phyloP scores from a whole-genome alignment of 768 basidiomycete species.

The Lactarius tabidus region DNA sequence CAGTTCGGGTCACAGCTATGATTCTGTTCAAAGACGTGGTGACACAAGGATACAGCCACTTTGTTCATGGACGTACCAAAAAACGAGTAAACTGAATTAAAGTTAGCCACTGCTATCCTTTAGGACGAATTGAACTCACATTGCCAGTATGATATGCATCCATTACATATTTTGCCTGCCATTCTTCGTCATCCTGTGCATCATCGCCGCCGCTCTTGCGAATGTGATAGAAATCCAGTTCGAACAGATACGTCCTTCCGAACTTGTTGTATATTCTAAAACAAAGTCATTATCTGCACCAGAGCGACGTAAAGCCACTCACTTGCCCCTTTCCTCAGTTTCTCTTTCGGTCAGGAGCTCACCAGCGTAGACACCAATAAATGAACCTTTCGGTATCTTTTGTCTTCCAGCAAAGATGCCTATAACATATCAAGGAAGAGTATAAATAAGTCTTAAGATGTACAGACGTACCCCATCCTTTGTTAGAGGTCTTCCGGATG shows the following conservation, averaged over 20 bases:
- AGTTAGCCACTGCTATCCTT: constrained; percentile 7
- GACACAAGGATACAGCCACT: neutral
- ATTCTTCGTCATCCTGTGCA: constrained; percentile 29
- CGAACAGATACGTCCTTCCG: constrained; percentile 77
- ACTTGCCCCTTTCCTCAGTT: constrained; percentile 65
- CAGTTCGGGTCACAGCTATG: constrained; percentile 91
- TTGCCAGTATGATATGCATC: constrained; percentile 90
- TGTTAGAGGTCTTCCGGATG: constrained; percentile 65
- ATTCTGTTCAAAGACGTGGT: constrained; percentile 48
- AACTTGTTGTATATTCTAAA: constrained; percentile 67
- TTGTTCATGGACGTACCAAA: constrained; percentile 48
- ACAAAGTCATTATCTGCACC: constrained; percentile 4
- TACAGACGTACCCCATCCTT: constrained; percentile 74
- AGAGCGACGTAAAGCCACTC: constrained; percentile 29
- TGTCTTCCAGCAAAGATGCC: constrained; percentile 67
- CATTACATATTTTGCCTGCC: constrained; percentile 50
- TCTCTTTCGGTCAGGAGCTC: constrained; percentile 71
- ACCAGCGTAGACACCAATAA: constrained; percentile 81
- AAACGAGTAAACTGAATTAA: constrained; percentile 79
- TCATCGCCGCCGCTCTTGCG: constrained; percentile 23
- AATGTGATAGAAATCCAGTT: constrained; percentile 74
- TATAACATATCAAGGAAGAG: constrained; percentile 32
- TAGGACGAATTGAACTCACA: constrained; percentile 42
- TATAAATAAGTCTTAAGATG: no score
- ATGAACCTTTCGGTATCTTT: constrained; percentile 64